These are phyloP conservation scores for Clonostachys chloroleuca DNA, from an alignment of 2,329 filamentous ascomycete species.

Conservation along the genomic window DNA sequence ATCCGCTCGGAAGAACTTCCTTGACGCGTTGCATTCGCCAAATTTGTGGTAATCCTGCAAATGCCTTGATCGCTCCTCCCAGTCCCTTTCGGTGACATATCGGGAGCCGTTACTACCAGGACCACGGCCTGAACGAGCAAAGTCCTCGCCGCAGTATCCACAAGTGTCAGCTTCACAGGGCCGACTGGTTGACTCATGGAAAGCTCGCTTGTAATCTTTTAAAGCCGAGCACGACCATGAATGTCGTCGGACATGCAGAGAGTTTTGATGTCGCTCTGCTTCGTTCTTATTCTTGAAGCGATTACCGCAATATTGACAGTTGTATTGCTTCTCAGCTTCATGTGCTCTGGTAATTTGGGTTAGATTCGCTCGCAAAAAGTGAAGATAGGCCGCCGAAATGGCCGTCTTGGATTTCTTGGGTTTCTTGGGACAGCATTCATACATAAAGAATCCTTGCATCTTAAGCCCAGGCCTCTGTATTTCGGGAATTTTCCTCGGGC, in stretches of 20 bases:
- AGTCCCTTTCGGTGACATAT: conserved; percentile 72
- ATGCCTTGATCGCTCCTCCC: conserved; percentile 83
- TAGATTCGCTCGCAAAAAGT: conserved; percentile 3
- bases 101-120: conserved; percentile 28
- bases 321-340: conserved; percentile 94
- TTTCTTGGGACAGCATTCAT: conserved; percentile 95
- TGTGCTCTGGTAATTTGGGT: conserved; percentile 58
- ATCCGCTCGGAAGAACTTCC: conserved; percentile 96
- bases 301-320: conserved; percentile 87
- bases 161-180: conserved; percentile 74
- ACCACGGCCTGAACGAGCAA: conserved; percentile 47
- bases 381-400: conserved; percentile 17
- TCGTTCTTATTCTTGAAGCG: conserved; percentile 99
- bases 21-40: conserved; percentile 94
- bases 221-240: conserved; percentile 97
- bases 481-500: conserved; percentile 47
- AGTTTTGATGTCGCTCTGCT: conserved; percentile 93
- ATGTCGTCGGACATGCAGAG: conserved; percentile 83
- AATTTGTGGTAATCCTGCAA: conserved; percentile 93
- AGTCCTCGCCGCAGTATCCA: conserved; percentile 94
- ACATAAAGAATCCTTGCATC: conserved; percentile 57
- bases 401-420: conserved; percentile 89
- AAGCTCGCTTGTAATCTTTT: conserved; percentile 72
- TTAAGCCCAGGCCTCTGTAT: conserved; percentile 33
- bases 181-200: conserved; percentile 71